These are phyloP conservation scores for Pythium coloratum DNA, from an alignment of 352 stramenopile genomes.

Conservation along the genomic window DNA sequence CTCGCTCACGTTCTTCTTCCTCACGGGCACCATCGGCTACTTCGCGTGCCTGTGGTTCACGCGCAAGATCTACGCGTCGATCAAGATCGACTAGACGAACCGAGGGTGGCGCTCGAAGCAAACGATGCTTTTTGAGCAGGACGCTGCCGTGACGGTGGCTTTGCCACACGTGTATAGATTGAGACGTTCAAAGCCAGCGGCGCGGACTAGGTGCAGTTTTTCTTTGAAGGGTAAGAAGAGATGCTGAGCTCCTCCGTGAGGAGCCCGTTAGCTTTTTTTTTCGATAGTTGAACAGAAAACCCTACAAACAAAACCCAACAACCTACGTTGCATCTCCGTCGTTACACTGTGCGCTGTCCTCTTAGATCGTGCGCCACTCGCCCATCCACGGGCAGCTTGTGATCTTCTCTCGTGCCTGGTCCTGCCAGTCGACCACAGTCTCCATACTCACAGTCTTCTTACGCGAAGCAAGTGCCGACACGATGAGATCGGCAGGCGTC, in stretches of 20 bases:
- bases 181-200: conserved; percentile 15
- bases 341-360: neutral
- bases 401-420: conserved; percentile 40
- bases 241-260: conserved; percentile 4
- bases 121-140: neutral
- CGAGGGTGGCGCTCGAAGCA: conserved; percentile 1
- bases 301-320: neutral
- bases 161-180: conserved; percentile 22
- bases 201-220: neutral
- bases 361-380: conserved; percentile 81
- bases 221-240: conserved; percentile 25
- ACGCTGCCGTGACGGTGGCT: neutral
- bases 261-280: conserved; percentile 4
- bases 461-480: conserved; percentile 31
- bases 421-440: conserved; percentile 51
- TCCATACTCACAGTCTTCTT: conserved; percentile 32
- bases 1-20: conserved; percentile 96
- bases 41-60: conserved; percentile 99
- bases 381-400: conserved; percentile 54
- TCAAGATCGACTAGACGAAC: conserved; percentile 90
- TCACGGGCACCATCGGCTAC: conserved; percentile 96
- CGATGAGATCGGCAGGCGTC: conserved; percentile 71
- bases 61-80: conserved; percentile 97
- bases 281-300: conserved; percentile 5
- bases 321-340: neutral